Evolutionary conservation across 23 red algal species (phyloP).

Genomic region (Gracilariopsis chorda): DNA sequence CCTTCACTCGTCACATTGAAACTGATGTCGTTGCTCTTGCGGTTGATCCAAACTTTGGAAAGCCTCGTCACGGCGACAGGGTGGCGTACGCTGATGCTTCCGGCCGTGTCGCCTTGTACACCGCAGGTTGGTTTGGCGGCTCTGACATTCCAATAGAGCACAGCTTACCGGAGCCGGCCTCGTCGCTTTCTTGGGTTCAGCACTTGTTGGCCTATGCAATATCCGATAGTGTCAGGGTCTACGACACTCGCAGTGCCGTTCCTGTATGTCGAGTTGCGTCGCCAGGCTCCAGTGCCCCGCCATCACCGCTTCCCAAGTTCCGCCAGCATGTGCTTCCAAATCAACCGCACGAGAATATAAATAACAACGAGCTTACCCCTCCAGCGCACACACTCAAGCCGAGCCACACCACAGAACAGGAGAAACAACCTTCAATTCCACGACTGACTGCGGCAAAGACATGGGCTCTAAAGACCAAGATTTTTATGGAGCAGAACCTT

Average conservation of each 20-base stretch:
- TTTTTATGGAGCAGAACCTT: conserved; percentile 41
- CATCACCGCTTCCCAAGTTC: conserved; percentile 24
- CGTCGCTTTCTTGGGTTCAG: conserved; percentile 41
- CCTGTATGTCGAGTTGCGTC: conserved; percentile 40
- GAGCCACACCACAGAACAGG: background rate
- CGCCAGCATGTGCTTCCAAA: background rate
- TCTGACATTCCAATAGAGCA: conserved; percentile 15
- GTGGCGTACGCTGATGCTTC: conserved; percentile 55
- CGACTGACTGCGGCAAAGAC: background rate
- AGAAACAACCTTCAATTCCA: background rate
- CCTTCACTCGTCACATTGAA: conserved; percentile 14
- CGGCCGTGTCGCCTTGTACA: conserved; percentile 36
- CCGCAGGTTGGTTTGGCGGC: conserved; percentile 59
- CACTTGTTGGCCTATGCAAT: conserved; percentile 27
- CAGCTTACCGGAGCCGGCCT: background rate
- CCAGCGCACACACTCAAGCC: background rate
- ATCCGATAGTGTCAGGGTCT: conserved; percentile 43
- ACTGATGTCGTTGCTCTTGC: conserved; percentile 35
- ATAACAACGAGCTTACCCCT: background rate
- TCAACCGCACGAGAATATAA: background rate
- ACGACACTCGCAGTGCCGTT: conserved; percentile 18
- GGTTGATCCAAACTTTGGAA: conserved; percentile 54
- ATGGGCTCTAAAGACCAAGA: conserved; percentile 52
- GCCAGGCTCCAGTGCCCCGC: conserved; percentile 25
- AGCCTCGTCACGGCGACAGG: conserved; percentile 43